phyloP scores from a whole-genome alignment of 2,329 filamentous ascomycete genomes.

The Hypoxylon sp. region DNA sequence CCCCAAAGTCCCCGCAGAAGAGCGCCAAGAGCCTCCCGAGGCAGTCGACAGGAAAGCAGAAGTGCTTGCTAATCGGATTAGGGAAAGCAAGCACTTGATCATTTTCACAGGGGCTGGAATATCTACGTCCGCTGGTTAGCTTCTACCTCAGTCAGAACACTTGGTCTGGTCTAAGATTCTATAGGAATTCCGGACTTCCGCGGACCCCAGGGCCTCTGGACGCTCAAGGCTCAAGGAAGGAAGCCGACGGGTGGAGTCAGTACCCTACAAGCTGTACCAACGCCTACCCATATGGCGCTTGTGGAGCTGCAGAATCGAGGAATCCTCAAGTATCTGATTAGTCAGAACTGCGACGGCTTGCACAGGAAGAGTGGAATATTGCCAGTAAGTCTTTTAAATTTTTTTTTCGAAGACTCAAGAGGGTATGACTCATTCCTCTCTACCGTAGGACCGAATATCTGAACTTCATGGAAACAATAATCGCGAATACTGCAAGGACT shows the following conservation, averaged over 20 bases:
- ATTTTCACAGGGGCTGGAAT: slow-evolving; percentile 64
- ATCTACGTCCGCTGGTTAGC: slow-evolving; percentile 62
- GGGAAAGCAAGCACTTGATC: slow-evolving; percentile 62
- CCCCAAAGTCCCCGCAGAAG: slow-evolving; percentile 44
- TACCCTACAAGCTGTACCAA: slow-evolving; percentile 62
- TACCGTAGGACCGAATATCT: slow-evolving; percentile 58
- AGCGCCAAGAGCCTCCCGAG: slow-evolving; percentile 50
- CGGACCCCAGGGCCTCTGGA: slow-evolving; percentile 64
- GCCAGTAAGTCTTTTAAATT: slow-evolving; percentile 53
- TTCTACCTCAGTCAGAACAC: background rate
- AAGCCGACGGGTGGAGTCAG: slow-evolving; percentile 53
- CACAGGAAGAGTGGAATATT: slow-evolving; percentile 63
- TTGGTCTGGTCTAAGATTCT: slow-evolving; percentile 22
- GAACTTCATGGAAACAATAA: slow-evolving; percentile 66
- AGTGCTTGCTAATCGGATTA: slow-evolving; percentile 57
- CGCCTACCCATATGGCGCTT: slow-evolving; percentile 63
- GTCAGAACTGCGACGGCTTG: slow-evolving; percentile 63
- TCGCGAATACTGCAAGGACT: slow-evolving; percentile 61
- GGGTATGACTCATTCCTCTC: background rate
- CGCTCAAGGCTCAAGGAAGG: slow-evolving; percentile 60
- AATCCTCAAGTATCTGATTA: slow-evolving; percentile 61
- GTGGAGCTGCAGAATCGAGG: slow-evolving; percentile 60
- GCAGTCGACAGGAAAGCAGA: slow-evolving; percentile 57
- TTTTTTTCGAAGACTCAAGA: background rate
- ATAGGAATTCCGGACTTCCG: slow-evolving; percentile 64